Conservation (phyloP, 495 filamentous ascomycete species). For the Penicillium paxilli region DNA sequence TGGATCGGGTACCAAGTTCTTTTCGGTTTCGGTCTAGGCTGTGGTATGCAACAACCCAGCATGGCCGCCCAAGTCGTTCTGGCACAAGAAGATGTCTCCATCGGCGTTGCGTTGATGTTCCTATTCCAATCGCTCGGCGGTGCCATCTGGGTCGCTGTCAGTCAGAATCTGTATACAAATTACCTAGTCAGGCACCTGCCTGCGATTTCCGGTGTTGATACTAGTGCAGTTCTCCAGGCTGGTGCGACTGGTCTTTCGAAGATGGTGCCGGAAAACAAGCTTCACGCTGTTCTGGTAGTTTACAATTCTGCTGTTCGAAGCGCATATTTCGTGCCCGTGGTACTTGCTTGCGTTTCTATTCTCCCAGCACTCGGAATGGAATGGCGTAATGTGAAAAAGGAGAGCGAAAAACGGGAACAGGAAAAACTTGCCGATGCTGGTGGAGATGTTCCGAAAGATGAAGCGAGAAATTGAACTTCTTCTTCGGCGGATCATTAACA, state of each 20-base stretch:
- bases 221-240: constrained; percentile 22
- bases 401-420: constrained; percentile 5
- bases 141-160: constrained; percentile 62
- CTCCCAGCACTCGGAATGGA: constrained; percentile 56
- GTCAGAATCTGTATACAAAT: constrained; percentile 58
- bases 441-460: constrained; percentile 8
- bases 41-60: constrained; percentile 68
- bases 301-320: constrained; percentile 60
- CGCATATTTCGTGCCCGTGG: constrained; percentile 54
- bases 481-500: too few relatives aligned
- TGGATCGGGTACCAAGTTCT: constrained; percentile 75
- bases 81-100: constrained; percentile 54
- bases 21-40: constrained; percentile 69
- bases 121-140: constrained; percentile 68
- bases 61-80: constrained; percentile 67
- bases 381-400: constrained; percentile 59
- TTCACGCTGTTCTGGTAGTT: constrained; percentile 40
- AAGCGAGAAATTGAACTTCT: too few relatives aligned
- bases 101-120: constrained; percentile 63
- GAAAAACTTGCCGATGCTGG: background rate
- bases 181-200: constrained; percentile 44
- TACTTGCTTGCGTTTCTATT: constrained; percentile 52
- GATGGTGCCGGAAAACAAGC: constrained; percentile 42
- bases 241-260: constrained; percentile 20
- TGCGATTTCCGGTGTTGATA: constrained; percentile 44